Evolutionary conservation across 345 rosid species (phyloP).

Genomic region (Syzygium oleosum): DNA sequence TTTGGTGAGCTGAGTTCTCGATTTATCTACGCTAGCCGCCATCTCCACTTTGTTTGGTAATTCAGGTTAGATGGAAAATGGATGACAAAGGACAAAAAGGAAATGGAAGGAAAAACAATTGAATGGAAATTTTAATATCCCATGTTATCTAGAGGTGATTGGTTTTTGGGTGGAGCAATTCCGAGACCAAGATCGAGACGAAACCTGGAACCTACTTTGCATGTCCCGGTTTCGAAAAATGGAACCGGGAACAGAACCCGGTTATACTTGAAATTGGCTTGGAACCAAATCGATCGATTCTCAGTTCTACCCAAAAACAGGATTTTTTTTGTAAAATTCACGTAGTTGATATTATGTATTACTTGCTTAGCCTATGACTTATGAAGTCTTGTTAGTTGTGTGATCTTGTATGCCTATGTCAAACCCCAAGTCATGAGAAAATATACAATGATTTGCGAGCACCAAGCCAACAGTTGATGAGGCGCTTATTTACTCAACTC

Average conservation of each 20-base stretch:
- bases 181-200: rapidly evolving
- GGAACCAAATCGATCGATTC: rapidly evolving
- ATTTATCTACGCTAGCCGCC: not conserved
- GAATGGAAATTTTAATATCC: not conserved
- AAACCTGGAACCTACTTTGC: not conserved
- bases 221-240: not conserved
- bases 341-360: not conserved
- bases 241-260: too few species aligned
- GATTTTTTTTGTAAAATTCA: not conserved
- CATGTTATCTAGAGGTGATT: not conserved
- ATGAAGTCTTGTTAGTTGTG: not conserved
- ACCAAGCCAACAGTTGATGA: not conserved
- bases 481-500: not conserved
- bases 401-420: not conserved
- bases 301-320: not conserved
- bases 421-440: not conserved
- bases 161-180: rapidly evolving
- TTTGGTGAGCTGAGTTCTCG: not conserved
- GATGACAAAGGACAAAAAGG: not conserved
- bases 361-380: not conserved
- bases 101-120: not conserved
- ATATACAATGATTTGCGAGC: not conserved
- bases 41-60: not conserved
- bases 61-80: not conserved
- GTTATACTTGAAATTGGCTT: not conserved